Percentiles rank a stretch among this genome's conserved stretches.
These are phyloP conservation scores for Takashimella tepidaria DNA, from an alignment of 1,284 basidiomycete genomes.

Conservation along the genomic window DNA sequence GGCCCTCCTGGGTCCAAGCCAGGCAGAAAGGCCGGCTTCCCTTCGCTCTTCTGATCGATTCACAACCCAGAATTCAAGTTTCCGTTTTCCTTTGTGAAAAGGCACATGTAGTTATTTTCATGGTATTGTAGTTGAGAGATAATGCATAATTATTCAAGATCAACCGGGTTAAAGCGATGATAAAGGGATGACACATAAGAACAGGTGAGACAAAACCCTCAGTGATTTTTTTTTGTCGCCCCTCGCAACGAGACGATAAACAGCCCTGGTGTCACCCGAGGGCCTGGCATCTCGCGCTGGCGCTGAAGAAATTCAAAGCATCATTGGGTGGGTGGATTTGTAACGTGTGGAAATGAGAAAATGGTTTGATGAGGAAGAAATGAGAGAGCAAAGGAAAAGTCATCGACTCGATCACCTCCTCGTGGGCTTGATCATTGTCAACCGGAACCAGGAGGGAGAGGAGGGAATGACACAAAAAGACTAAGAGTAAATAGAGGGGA, in stretches of 20 bases:
- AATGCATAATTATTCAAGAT: not conserved
- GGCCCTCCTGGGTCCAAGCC: constrained; percentile 35
- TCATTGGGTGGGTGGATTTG: constrained; percentile 32
- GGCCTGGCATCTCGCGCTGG: constrained; percentile 37
- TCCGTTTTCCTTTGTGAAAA: no score
- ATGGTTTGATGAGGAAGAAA: not conserved
- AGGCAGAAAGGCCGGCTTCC: constrained; percentile 2
- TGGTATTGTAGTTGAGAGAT: no score
- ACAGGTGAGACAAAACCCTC: constrained; percentile 33
- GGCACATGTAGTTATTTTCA: no score
- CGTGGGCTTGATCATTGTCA: not conserved
- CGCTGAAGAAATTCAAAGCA: constrained; percentile 49
- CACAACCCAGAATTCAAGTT: no score
- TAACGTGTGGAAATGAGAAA: constrained; percentile 8
- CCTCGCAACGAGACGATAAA: constrained; percentile 29
- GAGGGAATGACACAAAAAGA: not conserved
- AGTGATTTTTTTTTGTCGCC: constrained; percentile 38
- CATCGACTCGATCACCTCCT: constrained; percentile 15
- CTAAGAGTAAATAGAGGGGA: not conserved
- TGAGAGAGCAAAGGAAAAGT: not conserved
- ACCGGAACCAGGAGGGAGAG: not conserved
- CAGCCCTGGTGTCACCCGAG: constrained; percentile 34
- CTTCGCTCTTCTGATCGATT: constrained; percentile 6
- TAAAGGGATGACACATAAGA: no score
- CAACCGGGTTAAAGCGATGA: no score